Base-by-base conservation (phyloP, 257 asterid species). In the Petunia secreta region DNA sequence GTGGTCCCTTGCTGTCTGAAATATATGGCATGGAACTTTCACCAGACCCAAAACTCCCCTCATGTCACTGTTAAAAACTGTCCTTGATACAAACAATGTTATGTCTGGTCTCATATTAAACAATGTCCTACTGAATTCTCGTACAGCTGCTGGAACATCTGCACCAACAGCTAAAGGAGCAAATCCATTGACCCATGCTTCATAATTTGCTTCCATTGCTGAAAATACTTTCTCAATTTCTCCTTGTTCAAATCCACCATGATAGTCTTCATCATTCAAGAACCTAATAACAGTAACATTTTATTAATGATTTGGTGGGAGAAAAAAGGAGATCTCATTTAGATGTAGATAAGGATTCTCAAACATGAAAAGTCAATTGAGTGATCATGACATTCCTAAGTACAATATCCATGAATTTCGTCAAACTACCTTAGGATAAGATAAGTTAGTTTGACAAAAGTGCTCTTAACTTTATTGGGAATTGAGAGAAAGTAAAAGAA, bases 121-220 rank as follows among this genome's bases (percentile, higher is more conserved):
- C 63, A 94, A 80, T 15, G 98, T 94, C 77, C 95, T 87, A 80
- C 94, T 93, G 84, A 93, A 93, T 58, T 93, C 98, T 36, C 92
- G 86, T 68, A 93, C 98, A 0, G 96, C 98, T 25, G 87, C 91
- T 82, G 99, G 99, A 75, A 93, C 99, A 73, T 95, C 99, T 14
- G 97, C 99, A 36, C 99, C 99, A 74, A 95, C 99, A 38, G 97
- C 92, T 59, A 95, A 87, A 44, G 99, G 99, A 63, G 99, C 98
- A 82, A 87, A 93, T 0, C 99, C 99, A 44, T 64, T 87, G 53
- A 92, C 99, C 99, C 99, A 95, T 69, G 99, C 98, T 68, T 87
- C 90, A 87, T 95, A 95, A 82, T 95, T 95, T 25, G 92, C 89
- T 80, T 92, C 89, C 99, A 95, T 95, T 5, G 98, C 98, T 15